A percentile compares a stretch with the other conserved stretches of the same genome.
phyloP scores from a whole-genome alignment of 1,139 yeast species.

The Geotrichum carabidarum region DNA sequence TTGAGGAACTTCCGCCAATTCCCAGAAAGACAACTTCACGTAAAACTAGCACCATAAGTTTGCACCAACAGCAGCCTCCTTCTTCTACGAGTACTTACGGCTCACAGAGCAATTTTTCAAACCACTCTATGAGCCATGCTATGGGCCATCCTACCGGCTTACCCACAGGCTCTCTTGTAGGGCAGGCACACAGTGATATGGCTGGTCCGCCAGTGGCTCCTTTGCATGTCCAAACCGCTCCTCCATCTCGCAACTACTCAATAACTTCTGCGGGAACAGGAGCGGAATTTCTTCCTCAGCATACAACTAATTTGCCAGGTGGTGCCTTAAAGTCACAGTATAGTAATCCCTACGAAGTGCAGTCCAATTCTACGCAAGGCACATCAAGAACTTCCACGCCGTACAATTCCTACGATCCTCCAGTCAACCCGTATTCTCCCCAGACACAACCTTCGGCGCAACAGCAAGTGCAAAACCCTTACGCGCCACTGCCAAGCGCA shows the following conservation, averaged over 20 bases:
- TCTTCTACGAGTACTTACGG: background rate
- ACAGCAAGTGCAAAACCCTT: background rate
- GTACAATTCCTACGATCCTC: constrained; percentile 9
- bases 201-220: background rate
- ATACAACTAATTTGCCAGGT: constrained; percentile 8
- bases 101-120: background rate
- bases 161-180: constrained; percentile 1
- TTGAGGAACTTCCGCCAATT: constrained; percentile 49
- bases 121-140: background rate
- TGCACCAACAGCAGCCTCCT: constrained; percentile 14
- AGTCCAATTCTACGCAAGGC: background rate
- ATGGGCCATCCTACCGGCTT: constrained; percentile 24
- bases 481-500: constrained; percentile 3
- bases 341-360: background rate
- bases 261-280: background rate
- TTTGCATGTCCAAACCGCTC: background rate
- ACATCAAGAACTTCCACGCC: constrained; percentile 11
- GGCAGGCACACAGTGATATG: background rate
- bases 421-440: constrained; percentile 12
- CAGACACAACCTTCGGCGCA: background rate
- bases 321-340: background rate
- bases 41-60: constrained; percentile 19
- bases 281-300: background rate
- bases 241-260: background rate
- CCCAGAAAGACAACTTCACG: constrained; percentile 27